Conservation (phyloP, 805 yeast species). For the Wickerhamiella brachini region DNA sequence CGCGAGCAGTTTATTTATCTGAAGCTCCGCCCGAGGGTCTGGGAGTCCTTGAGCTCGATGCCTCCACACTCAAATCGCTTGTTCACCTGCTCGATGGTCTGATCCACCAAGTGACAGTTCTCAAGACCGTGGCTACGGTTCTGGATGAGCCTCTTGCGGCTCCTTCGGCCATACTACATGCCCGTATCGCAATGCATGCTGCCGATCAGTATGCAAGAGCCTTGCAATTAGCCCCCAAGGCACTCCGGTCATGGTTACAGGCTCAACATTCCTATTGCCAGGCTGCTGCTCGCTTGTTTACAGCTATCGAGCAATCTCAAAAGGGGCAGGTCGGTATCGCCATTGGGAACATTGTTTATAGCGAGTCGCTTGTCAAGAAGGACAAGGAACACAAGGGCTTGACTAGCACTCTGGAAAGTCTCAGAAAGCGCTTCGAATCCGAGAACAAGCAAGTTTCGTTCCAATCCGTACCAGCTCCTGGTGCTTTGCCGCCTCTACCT, state of each 20-base stretch:
- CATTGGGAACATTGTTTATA: slow-evolving; percentile 13
- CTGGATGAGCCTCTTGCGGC: slow-evolving; percentile 7
- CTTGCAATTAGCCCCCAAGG: slow-evolving; percentile 13
- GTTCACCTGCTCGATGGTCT: slow-evolving; percentile 18
- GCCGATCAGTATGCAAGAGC: slow-evolving; percentile 22
- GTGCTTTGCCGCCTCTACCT: slow-evolving; percentile 18
- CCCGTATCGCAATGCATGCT: slow-evolving; percentile 23
- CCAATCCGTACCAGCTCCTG: slow-evolving; percentile 21
- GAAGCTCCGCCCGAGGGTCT: background rate
- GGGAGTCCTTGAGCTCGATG: slow-evolving; percentile 12
- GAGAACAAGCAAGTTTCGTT: slow-evolving; percentile 23
- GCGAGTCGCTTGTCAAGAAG: background rate
- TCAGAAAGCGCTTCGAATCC: slow-evolving; percentile 13
- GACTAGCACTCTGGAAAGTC: slow-evolving; percentile 8
- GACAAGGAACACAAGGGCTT: slow-evolving; percentile 4
- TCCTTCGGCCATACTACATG: slow-evolving; percentile 18
- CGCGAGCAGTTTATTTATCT: slow-evolving; percentile 13
- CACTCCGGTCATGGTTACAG: slow-evolving; percentile 18
- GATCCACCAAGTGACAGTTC: slow-evolving; percentile 14
- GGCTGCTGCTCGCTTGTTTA: slow-evolving; percentile 18
- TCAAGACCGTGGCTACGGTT: background rate
- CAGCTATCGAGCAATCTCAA: slow-evolving; percentile 19
- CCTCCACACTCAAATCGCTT: slow-evolving; percentile 15
- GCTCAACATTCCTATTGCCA: slow-evolving; percentile 16
- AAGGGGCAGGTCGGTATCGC: slow-evolving; percentile 20